Conservation (phyloP, 2,329 filamentous ascomycete genomes). For the Fusarium xyrophilum region DNA sequence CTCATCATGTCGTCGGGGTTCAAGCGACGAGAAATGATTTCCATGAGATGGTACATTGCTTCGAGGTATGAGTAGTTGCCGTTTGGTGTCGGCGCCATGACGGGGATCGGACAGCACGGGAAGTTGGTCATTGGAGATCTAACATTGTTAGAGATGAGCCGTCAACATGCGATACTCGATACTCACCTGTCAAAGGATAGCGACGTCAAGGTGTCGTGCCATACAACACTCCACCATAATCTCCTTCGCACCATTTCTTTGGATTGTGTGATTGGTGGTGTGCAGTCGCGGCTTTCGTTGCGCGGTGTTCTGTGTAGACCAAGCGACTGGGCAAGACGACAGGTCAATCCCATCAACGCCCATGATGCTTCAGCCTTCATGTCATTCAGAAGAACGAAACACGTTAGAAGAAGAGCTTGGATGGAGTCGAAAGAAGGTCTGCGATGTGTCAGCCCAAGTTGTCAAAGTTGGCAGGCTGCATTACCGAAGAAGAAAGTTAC, state of each 20-base stretch:
- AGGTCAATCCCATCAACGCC: slow-evolving; percentile 69
- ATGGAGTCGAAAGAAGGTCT: slow-evolving; percentile 71
- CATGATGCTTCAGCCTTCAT: slow-evolving; percentile 75
- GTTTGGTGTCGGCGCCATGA: slow-evolving; percentile 50
- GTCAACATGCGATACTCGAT: not conserved
- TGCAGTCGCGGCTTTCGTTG: slow-evolving; percentile 55
- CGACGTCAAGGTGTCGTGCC: slow-evolving; percentile 71
- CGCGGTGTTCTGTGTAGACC: slow-evolving; percentile 62
- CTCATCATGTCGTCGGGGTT: slow-evolving; percentile 61
- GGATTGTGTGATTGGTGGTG: slow-evolving; percentile 53
- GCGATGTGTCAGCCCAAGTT: slow-evolving; percentile 5
- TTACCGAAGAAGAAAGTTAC: slow-evolving; percentile 67
- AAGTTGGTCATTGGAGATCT: slow-evolving; percentile 70
- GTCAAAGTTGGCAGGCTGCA: not conserved
- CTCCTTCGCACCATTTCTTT: slow-evolving; percentile 63
- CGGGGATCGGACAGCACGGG: slow-evolving; percentile 61
- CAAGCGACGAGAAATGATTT: slow-evolving; percentile 64
- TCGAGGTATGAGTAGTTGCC: slow-evolving; percentile 66
- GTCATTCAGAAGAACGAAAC: slow-evolving; percentile 70
- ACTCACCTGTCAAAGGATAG: slow-evolving; percentile 68
- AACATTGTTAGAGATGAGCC: slow-evolving; percentile 7
- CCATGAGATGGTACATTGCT: slow-evolving; percentile 69
- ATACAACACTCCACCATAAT: slow-evolving; percentile 70
- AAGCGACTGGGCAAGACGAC: slow-evolving; percentile 69
- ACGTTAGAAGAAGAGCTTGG: slow-evolving; percentile 67